phyloP scores from a whole-genome alignment of 2,329 filamentous ascomycete species.

The Tolypocladium ophioglossoides region DNA sequence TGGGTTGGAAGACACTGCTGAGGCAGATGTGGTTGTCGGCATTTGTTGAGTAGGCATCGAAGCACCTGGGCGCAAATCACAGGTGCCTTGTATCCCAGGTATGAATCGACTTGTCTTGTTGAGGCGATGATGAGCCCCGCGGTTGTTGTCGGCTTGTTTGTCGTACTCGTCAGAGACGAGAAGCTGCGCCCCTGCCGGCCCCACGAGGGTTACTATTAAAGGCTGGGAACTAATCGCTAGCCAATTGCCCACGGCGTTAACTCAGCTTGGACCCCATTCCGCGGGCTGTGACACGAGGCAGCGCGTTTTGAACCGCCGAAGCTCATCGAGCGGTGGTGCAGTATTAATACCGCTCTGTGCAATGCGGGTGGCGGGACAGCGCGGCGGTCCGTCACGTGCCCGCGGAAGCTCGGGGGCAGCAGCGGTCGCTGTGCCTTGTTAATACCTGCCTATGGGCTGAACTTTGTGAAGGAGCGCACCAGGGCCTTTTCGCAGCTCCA shows the following conservation, averaged over 20 bases:
- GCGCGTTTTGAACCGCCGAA: neutral
- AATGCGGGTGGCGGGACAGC: neutral
- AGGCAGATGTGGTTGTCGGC: neutral
- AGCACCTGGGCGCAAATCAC: neutral
- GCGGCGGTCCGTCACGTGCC: neutral
- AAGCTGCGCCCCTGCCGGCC: too few species aligned
- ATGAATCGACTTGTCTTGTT: neutral
- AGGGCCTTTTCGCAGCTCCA: neutral
- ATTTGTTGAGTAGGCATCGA: neutral
- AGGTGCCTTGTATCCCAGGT: neutral
- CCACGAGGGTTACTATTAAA: too few species aligned
- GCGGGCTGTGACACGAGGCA: neutral
- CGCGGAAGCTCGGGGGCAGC: neutral
- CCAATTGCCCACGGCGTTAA: neutral
- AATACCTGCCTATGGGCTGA: neutral
- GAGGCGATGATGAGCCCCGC: neutral
- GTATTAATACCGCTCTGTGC: too few species aligned
- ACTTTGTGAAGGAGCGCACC: neutral
- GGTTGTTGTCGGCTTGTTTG: neutral
- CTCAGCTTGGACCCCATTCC: neutral
- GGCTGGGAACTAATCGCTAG: neutral
- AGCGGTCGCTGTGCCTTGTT: too few species aligned
- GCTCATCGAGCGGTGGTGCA: neutral
- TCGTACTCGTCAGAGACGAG: too few species aligned
- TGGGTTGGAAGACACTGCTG: neutral